Conservation (phyloP, 148 eudicot species). For the Tetragonia tetragonoides region DNA sequence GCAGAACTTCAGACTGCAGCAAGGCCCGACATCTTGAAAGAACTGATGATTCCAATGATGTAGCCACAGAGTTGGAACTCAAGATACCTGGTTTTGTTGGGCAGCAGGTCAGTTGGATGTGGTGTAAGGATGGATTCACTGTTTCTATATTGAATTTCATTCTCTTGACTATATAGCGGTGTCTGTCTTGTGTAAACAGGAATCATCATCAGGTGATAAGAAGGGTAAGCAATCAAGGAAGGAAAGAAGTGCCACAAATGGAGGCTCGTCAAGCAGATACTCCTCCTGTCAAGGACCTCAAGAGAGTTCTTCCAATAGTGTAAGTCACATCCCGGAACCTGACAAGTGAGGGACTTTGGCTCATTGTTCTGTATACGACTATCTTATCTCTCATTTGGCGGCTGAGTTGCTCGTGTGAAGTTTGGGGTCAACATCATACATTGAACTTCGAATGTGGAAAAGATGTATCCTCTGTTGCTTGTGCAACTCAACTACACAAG, state of each 20-base stretch:
- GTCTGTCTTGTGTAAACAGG: slow-evolving; percentile 25
- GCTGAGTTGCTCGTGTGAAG: neutral
- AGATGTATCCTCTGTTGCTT: slow-evolving; percentile 1
- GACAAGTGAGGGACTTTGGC: slow-evolving; percentile 17
- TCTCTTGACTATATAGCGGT: neutral
- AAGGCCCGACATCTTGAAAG: slow-evolving; percentile 31
- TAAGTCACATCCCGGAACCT: slow-evolving; percentile 17
- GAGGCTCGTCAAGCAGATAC: slow-evolving; percentile 38
- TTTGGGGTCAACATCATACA: neutral
- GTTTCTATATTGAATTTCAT: neutral
- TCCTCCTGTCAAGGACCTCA: slow-evolving; percentile 41
- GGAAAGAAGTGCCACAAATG: slow-evolving; percentile 34
- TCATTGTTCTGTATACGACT: neutral
- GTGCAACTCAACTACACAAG: neutral
- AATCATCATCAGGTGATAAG: slow-evolving; percentile 34
- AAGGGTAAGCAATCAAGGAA: slow-evolving; percentile 40
- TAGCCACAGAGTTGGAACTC: slow-evolving; percentile 62
- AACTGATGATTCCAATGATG: slow-evolving; percentile 44
- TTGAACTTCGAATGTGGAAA: neutral
- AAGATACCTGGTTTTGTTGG: slow-evolving; percentile 63
- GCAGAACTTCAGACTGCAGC: slow-evolving; percentile 34
- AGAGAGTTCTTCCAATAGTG: slow-evolving; percentile 42
- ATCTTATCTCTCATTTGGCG: neutral
- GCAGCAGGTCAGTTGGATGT: slow-evolving; percentile 42
- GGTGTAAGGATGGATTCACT: neutral